These are phyloP conservation scores for Spirogloea muscicola DNA, from an alignment of 139 green algal species.

Conservation along the genomic window DNA sequence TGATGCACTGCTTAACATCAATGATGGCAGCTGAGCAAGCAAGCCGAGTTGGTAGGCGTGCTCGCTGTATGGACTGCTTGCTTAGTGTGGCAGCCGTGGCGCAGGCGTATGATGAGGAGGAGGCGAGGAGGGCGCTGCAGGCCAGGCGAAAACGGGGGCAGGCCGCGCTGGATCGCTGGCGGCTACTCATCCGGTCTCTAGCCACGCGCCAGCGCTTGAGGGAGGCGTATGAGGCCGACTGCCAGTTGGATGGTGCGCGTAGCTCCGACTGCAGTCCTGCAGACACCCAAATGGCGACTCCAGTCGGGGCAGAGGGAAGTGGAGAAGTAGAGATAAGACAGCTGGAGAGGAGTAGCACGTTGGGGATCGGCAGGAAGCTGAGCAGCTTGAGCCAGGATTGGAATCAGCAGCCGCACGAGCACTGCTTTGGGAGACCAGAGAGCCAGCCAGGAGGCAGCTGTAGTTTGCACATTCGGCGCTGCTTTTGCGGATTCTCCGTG, in stretches of 20 bases:
- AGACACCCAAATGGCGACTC: too few species aligned
- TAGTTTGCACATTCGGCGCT: conserved; percentile 9
- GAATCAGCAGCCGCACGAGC: not conserved
- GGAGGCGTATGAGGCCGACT: conserved; percentile 12
- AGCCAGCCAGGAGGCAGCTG: not conserved
- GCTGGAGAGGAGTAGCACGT: not conserved
- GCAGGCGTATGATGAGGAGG: conserved; percentile 36
- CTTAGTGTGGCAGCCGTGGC: not conserved
- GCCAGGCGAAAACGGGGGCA: conserved; percentile 1
- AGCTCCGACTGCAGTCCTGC: not conserved
- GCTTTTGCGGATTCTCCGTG: conserved; percentile 17
- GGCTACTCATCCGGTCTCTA: conserved; percentile 27
- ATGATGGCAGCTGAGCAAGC: too few species aligned
- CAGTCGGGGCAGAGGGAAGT: too few species aligned
- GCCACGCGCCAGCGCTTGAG: conserved; percentile 27
- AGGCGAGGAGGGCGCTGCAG: conserved; percentile 7
- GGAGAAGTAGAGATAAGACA: not conserved
- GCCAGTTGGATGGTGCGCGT: not conserved
- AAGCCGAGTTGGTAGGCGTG: too few species aligned
- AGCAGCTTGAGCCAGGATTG: not conserved
- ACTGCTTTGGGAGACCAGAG: not conserved
- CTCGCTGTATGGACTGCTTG: too few species aligned
- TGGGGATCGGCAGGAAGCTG: not conserved
- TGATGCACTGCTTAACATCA: not conserved
- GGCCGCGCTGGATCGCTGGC: conserved; percentile 20